Evolutionary conservation across 768 basidiomycete species (phyloP).

Genomic region (Collybiopsis confluens): DNA sequence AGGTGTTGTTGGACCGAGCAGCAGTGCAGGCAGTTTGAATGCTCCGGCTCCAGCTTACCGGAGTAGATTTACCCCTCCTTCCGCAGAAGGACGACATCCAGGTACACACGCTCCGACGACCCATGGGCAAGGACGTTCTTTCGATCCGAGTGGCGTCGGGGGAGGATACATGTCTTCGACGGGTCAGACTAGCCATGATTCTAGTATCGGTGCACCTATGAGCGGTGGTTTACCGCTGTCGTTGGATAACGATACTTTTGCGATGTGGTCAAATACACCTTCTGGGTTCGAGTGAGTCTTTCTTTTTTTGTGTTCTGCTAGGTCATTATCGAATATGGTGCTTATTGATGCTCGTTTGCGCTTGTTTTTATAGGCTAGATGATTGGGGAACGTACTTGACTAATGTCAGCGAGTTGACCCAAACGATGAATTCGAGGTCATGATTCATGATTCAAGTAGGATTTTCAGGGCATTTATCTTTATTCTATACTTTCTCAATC

Average conservation of each 20-base stretch:
- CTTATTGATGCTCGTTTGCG: no score
- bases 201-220: no score
- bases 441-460: no score
- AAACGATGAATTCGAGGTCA: conserved; percentile 2
- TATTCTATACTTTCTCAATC: no score
- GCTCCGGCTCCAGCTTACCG: no score
- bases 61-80: background rate
- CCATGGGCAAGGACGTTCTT: background rate
- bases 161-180: background rate
- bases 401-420: conserved; percentile 23
- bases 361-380: conserved; percentile 21
- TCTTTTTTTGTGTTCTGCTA: background rate
- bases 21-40: no score
- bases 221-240: conserved; percentile 16
- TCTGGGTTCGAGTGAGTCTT: conserved; percentile 39
- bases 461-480: no score
- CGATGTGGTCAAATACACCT: conserved; percentile 47
- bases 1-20: no score
- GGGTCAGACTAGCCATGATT: no score
- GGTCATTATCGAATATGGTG: no score
- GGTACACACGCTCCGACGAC: background rate
- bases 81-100: background rate
- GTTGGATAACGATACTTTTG: conserved; percentile 34
- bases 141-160: background rate
- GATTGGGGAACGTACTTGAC: conserved; percentile 37